Conservation (phyloP, 805 yeast species). For the Myxozyma udenii region DNA sequence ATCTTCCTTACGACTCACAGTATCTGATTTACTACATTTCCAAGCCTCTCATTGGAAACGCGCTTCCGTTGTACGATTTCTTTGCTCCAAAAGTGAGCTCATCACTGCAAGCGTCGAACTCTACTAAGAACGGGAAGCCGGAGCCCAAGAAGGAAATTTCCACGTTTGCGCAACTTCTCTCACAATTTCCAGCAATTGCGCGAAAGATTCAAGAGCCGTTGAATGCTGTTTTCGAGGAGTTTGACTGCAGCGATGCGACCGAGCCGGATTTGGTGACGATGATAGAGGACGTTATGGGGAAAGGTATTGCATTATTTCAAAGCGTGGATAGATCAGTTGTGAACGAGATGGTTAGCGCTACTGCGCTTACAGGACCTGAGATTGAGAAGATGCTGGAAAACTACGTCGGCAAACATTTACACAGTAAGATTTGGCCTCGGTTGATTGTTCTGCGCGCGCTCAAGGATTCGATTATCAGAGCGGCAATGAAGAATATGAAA, state of each 20-base stretch:
- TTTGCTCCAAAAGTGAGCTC: neutral
- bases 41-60: constrained; percentile 28
- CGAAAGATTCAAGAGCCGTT: constrained; percentile 44
- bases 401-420: constrained; percentile 68
- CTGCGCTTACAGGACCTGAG: constrained; percentile 36
- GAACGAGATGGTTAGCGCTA: constrained; percentile 32
- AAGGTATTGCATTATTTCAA: constrained; percentile 40
- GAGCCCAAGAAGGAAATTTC: constrained; percentile 12
- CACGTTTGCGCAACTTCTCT: constrained; percentile 43
- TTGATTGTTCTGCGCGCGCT: constrained; percentile 37
- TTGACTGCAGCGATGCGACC: constrained; percentile 38
- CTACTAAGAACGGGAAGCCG: constrained; percentile 14
- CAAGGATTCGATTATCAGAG: constrained; percentile 31
- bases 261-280: constrained; percentile 36
- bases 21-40: constrained; percentile 25
- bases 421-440: constrained; percentile 62
- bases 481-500: constrained; percentile 33
- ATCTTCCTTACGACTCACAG: constrained; percentile 18
- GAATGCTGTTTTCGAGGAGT: constrained; percentile 41
- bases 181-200: constrained; percentile 43
- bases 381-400: constrained; percentile 56
- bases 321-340: constrained; percentile 34
- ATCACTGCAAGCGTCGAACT: neutral
- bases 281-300: constrained; percentile 36
- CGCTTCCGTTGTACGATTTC: constrained; percentile 18